These are phyloP conservation scores for Penicillium sp. DNA, from an alignment of 2,329 filamentous ascomycete genomes.

Conservation along the genomic window DNA sequence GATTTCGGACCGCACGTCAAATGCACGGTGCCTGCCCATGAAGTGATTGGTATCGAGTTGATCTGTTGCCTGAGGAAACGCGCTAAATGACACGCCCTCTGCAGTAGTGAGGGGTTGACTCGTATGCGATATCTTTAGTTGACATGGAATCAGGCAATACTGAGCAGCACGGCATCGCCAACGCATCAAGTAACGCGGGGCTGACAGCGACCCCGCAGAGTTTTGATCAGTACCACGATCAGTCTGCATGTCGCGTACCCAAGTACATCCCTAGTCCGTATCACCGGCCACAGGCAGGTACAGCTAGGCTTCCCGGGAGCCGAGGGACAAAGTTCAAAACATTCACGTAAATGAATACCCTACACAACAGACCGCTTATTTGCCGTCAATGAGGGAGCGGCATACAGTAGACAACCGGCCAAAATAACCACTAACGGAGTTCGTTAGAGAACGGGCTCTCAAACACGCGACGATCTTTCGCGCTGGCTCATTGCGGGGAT, in stretches of 20 bases:
- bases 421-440: constrained; percentile 5
- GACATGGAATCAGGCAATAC: constrained; percentile 15
- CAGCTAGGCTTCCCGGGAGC: neutral
- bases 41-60: neutral
- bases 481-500: constrained; percentile 10
- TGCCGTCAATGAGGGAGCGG: neutral
- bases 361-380: neutral
- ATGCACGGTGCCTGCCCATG: neutral
- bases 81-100: neutral
- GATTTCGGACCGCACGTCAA: neutral
- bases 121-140: neutral
- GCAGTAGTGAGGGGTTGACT: constrained; percentile 1
- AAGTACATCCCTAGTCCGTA: neutral
- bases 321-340: neutral
- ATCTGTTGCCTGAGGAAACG: neutral
- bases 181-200: constrained; percentile 23
- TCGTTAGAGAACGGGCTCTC: constrained; percentile 19
- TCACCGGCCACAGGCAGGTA: constrained; percentile 6
- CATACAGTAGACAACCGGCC: neutral
- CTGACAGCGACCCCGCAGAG: constrained; percentile 17
- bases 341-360: neutral
- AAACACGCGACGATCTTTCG: constrained; percentile 24
- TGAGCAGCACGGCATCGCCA: constrained; percentile 20
- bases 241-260: constrained; percentile 9
- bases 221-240: constrained; percentile 5